Percentiles rank a stretch among this genome's conserved stretches.
Evolutionary conservation across 805 yeast species (phyloP).

Genomic region (Scheffersomyces ergatensis): DNA sequence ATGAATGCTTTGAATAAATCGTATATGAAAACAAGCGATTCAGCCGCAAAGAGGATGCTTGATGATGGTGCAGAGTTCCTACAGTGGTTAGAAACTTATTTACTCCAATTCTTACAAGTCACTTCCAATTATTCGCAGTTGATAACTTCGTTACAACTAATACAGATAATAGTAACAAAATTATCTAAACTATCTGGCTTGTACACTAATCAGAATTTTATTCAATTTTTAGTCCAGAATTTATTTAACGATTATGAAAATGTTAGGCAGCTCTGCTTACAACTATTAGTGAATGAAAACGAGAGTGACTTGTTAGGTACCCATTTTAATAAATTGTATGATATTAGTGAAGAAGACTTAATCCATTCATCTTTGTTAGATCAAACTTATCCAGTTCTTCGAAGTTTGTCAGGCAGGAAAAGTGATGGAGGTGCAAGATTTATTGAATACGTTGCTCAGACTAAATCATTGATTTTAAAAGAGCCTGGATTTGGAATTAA

Average conservation of each 20-base stretch:
- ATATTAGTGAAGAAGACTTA: conserved; percentile 4
- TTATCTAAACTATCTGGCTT: neutral
- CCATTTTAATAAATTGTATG: conserved; percentile 6
- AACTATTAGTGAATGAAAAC: neutral
- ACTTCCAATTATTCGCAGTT: conserved; percentile 46
- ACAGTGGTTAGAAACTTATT: conserved; percentile 19
- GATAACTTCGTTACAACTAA: conserved; percentile 7
- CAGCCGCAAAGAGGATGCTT: neutral
- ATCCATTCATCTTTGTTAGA: neutral
- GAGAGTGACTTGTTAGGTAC: neutral
- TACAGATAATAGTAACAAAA: neutral
- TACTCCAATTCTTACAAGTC: conserved; percentile 45
- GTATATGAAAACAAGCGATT: conserved; percentile 19
- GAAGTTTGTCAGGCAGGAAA: conserved; percentile 52
- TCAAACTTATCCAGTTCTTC: conserved; percentile 17
- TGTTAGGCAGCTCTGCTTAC: conserved; percentile 54
- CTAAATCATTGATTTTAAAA: conserved; percentile 18
- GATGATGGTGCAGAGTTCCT: conserved; percentile 4
- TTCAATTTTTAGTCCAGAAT: conserved; percentile 48
- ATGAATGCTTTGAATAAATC: conserved; percentile 49
- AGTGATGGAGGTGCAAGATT: conserved; percentile 80
- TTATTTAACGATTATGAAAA: conserved; percentile 76
- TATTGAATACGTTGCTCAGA: conserved; percentile 48
- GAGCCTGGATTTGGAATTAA: conserved; percentile 22
- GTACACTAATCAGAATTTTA: neutral